phyloP scores from a whole-genome alignment of 768 basidiomycete species.

The Suillus hirtellus region DNA sequence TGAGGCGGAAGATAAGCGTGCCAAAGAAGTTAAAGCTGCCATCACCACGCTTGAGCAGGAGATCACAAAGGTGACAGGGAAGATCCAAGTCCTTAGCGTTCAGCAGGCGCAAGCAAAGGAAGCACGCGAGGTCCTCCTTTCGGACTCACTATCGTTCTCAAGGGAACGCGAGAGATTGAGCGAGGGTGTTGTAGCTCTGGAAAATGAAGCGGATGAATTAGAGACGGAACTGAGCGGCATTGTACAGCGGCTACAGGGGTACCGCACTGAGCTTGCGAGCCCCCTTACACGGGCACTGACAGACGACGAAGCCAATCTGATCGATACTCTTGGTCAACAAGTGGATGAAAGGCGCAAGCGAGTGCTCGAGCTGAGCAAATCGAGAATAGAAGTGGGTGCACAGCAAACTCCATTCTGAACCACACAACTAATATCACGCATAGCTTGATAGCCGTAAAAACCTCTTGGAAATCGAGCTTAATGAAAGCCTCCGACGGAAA shows the following conservation, averaged over 20 bases:
- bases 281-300: constrained; percentile 78
- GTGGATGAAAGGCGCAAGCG: constrained; percentile 73
- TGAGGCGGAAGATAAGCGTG: constrained; percentile 61
- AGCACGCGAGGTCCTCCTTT: constrained; percentile 62
- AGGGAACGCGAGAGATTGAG: constrained; percentile 72
- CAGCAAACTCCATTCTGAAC: background rate
- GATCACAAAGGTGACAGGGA: constrained; percentile 73
- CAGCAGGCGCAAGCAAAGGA: constrained; percentile 73
- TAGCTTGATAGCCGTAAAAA: constrained; percentile 72
- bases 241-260: constrained; percentile 61
- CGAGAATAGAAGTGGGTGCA: constrained; percentile 65
- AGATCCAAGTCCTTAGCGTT: constrained; percentile 66
- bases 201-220: constrained; percentile 68
- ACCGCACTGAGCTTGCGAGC: constrained; percentile 66
- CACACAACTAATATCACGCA: background rate
- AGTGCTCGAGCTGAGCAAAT: constrained; percentile 65
- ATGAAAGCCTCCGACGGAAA: constrained; percentile 80
- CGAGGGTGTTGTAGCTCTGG: constrained; percentile 60
- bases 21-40: constrained; percentile 71
- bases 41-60: constrained; percentile 81
- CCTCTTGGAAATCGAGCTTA: constrained; percentile 87
- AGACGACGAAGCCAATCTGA: constrained; percentile 63
- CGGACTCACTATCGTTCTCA: constrained; percentile 57
- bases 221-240: constrained; percentile 69
- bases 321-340: constrained; percentile 71